Base-by-base conservation (phyloP, 371 early-diverging fungal genomes). In the Nosema bombycis region DNA sequence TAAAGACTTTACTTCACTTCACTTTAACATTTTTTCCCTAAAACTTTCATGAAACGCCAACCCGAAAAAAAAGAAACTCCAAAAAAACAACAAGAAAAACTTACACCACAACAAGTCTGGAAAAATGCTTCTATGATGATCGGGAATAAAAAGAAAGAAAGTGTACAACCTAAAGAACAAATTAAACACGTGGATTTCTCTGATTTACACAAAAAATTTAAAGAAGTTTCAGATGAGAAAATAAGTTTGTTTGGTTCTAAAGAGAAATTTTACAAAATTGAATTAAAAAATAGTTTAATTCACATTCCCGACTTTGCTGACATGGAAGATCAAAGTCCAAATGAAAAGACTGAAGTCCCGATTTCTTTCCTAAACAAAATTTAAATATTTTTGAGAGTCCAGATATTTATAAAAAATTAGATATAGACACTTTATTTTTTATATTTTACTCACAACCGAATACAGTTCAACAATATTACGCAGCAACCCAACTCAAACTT, bases 401-500 rank as follows among this genome's bases (percentile, higher is more conserved):
- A 21, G 81, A 78, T 65, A 70, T 85, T 63, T 85, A 80, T 58
- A 81, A 94, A 75, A 92, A 91, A 81, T 90, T 96, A 77, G 94
- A 95, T 70, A 88, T 92, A 79, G 96, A 98, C 84, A 93, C 96
- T 29, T 88, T 98, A 57, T 98, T 98, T 85, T 96, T 92, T 85
- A 93, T 95, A 76, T 98, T 98, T 86, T 98, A 98, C 86, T 94
- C 91, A 85, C 93, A 91, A 83, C 93, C 91, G 83, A 94, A 94
- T 77, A 94, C 95, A 21, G 90, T 91, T 78, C 93, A 93, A 77
- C 96, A 98, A 91, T 92, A 92, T 82, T 87, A 95, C 69, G 96
- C 96, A 18, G 96, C 96, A 21, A 88, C 90, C 69, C 95, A 95
- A 83, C 86, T 98, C 72, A 96, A 96, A 85, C 90, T 91, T 80